These are phyloP conservation scores for Vaccinium darrowii DNA, from an alignment of 148 eudicot species.

Conservation along the genomic window DNA sequence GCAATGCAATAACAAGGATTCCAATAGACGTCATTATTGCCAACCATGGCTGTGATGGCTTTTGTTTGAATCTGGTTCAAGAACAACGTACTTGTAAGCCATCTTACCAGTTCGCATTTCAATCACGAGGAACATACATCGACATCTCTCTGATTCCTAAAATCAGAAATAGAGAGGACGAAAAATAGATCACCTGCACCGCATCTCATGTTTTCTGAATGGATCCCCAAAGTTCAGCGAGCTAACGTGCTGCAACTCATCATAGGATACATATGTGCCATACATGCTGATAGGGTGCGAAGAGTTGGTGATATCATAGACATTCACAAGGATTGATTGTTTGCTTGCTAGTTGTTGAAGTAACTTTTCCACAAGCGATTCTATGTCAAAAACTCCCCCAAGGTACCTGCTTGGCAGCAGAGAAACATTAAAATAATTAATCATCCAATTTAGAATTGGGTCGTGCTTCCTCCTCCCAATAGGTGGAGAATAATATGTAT, in stretches of 20 bases:
- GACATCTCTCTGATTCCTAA: not conserved
- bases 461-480: too few species aligned
- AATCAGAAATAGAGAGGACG: not conserved
- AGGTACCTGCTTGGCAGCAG: constrained; percentile 63
- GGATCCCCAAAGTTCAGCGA: constrained; percentile 88
- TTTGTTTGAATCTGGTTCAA: constrained; percentile 77
- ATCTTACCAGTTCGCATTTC: not conserved
- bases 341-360: constrained; percentile 98
- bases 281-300: constrained; percentile 87
- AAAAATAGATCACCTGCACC: constrained; percentile 64
- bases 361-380: constrained; percentile 91
- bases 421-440: constrained; percentile 2
- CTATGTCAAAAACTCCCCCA: constrained; percentile 92
- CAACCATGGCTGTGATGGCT: constrained; percentile 76
- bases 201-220: constrained; percentile 88
- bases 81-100: constrained; percentile 1
- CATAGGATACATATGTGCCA: constrained; percentile 52
- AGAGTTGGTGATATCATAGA: constrained; percentile 72
- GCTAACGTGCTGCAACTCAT: constrained; percentile 65
- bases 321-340: constrained; percentile 85
- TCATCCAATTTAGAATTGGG: not conserved
- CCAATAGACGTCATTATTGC: constrained; percentile 57
- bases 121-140: not conserved
- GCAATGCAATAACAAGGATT: constrained; percentile 67
- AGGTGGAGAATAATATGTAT: too few species aligned